Evolutionary conservation across 73 alveolate species (phyloP), one percentile per base, ranked within the genome.

Genomic region (Halteria grandinella): DNA sequence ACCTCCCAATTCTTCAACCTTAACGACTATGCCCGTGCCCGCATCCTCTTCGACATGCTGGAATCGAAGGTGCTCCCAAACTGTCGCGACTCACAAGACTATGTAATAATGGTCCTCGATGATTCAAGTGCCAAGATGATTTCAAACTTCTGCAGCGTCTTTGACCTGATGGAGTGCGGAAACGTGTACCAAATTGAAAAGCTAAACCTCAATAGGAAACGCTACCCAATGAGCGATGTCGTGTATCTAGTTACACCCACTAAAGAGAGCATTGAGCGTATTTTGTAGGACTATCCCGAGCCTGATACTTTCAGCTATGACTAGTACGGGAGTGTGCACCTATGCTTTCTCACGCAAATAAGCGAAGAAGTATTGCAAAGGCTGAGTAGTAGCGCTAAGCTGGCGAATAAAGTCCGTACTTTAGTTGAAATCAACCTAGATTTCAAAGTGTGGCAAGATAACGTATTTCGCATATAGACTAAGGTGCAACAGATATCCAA

Each of bases 271-370:
- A 60, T 83, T 5, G 27, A 45, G 7, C 49, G 37, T 29, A 10
- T 83, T 15, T 10, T 59, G 7, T 37, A 59, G 14, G 92, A 83
- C 43, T 83, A 58, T 51, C 52, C 76, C n/a, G 78, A 83, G 10
- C 48, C 27, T 1, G 73, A 55, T n/a, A 21, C 53, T 14, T 44
- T 12, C 18, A 36, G 53, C 2, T 66, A 66, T 66, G 80, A 66
- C 34, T 53, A 66, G 11, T 83, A 83, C 47, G 92, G 92, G 37
- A 33, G 50, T 12, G 84, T 83, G 17, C 92, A 83, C 50, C 73
- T 83, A n/a, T 73, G 88, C 60, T 83, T 83, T 39, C 39, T 78
- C n/a, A 75, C 87, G 0, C 63, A 79, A 12, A 66, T 83, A 8
- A 52, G 83, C 8, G 72, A 72, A 21, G 76, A 57, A 31, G 34